These are phyloP conservation scores for Diaporthe velutina DNA, from an alignment of 2,329 filamentous ascomycete species.

Conservation along the genomic window DNA sequence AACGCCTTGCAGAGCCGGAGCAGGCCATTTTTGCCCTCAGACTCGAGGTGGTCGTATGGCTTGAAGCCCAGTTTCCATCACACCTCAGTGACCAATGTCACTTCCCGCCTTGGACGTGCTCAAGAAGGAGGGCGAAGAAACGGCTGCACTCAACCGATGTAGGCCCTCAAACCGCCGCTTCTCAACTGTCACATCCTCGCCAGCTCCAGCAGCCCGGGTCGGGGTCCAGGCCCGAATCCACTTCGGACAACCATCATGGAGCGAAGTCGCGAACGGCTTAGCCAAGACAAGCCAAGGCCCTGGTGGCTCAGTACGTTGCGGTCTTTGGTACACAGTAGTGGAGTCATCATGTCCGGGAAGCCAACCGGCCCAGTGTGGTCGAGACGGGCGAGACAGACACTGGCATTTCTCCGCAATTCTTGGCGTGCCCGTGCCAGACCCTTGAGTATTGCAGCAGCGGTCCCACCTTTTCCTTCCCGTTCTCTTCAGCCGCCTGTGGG, in stretches of 20 bases:
- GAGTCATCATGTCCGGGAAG: not conserved
- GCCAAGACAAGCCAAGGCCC: not conserved
- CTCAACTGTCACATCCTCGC: not conserved
- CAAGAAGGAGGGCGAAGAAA: not conserved
- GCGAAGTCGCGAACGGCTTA: slow-evolving; percentile 6
- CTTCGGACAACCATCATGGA: slow-evolving; percentile 1
- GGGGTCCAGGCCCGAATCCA: not conserved
- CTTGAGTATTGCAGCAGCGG: not conserved
- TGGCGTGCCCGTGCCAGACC: not conserved
- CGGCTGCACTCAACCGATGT: not conserved
- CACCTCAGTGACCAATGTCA: not conserved
- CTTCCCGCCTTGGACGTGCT: not conserved
- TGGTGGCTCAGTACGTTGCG: not conserved
- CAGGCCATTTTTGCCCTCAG: slow-evolving; percentile 29
- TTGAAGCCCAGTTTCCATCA: not conserved
- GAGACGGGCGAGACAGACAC: slow-evolving; percentile 6
- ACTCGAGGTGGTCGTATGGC: slow-evolving; percentile 31
- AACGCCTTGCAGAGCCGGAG: not conserved
- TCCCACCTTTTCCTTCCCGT: slow-evolving; percentile 26
- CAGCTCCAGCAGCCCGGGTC: not conserved
- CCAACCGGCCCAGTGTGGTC: not conserved
- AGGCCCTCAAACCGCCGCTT: not conserved
- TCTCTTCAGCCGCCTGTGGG: not conserved
- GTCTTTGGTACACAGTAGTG: slow-evolving; percentile 2
- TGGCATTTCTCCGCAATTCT: slow-evolving; percentile 12